phyloP scores from a whole-genome alignment of 2,329 filamentous ascomycete genomes.

The Apiospora phragmitis region DNA sequence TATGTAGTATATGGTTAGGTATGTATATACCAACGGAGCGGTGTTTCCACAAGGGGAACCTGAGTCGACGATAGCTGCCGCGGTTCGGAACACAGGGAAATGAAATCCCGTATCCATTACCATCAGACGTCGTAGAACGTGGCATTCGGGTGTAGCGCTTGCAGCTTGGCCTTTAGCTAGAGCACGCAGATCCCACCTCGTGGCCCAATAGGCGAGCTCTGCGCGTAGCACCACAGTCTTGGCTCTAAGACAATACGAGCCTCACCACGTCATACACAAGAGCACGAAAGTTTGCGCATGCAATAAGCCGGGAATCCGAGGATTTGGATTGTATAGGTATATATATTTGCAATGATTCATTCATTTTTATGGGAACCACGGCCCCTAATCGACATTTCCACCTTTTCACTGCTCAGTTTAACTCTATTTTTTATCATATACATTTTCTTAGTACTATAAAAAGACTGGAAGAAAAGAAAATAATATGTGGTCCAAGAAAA shows the following conservation, averaged over 20 bases:
- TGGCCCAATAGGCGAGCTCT: background rate
- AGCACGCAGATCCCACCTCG: background rate
- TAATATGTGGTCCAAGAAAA: background rate
- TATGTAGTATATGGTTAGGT: no score
- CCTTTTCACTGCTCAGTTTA: no score
- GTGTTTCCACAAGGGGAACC: no score
- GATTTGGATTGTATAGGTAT: background rate
- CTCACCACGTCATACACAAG: background rate
- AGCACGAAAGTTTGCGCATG: background rate
- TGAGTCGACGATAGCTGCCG: background rate
- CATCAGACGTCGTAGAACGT: background rate
- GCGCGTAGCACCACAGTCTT: background rate
- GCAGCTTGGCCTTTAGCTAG: background rate
- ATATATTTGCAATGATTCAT: background rate
- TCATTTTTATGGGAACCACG: background rate
- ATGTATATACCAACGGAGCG: no score
- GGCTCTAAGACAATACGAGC: slow-evolving; percentile 1
- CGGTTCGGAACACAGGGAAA: background rate
- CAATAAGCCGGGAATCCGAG: background rate
- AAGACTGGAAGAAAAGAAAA: background rate
- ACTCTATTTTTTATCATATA: no score
- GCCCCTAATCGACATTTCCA: background rate
- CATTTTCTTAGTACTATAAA: no score
- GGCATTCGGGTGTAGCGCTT: background rate
- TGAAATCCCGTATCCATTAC: background rate